A percentile compares a stretch with the other conserved stretches of the same genome.
phyloP scores from a whole-genome alignment of 257 asterid genomes.

The Solanum ossicruentum region DNA sequence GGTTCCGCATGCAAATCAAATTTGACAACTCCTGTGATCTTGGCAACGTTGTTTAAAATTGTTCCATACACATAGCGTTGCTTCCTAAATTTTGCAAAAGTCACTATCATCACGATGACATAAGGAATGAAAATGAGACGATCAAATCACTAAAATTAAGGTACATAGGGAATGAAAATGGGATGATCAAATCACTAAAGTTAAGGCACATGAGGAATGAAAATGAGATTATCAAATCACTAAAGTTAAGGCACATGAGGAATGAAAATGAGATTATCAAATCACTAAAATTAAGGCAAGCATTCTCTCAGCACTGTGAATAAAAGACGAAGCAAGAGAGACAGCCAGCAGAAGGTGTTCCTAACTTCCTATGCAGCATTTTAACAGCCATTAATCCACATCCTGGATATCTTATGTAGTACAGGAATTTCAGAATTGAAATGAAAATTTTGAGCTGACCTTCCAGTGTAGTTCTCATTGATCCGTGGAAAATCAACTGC shows the following conservation, averaged over 20 bases:
- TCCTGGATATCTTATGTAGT: neutral
- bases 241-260: neutral
- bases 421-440: neutral
- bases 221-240: neutral
- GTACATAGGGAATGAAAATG: neutral
- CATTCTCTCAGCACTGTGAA: neutral
- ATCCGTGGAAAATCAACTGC: conserved; percentile 92
- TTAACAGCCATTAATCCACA: neutral
- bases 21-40: conserved; percentile 77
- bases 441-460: conserved; percentile 25
- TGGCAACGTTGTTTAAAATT: conserved; percentile 59
- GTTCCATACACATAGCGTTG: conserved; percentile 85
- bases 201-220: neutral
- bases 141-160: neutral
- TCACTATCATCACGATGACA: neutral
- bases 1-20: conserved; percentile 89
- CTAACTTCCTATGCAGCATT: neutral
- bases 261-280: neutral
- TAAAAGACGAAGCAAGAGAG: neutral
- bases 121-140: neutral
- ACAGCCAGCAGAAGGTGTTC: neutral
- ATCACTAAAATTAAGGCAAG: neutral
- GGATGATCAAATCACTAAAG: neutral
- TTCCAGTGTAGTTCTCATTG: conserved; percentile 86
- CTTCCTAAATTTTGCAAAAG: conserved; percentile 39